These are phyloP conservation scores for Fusarium sterilihyphosum DNA, from an alignment of 2,329 filamentous ascomycete species.

Conservation along the genomic window DNA sequence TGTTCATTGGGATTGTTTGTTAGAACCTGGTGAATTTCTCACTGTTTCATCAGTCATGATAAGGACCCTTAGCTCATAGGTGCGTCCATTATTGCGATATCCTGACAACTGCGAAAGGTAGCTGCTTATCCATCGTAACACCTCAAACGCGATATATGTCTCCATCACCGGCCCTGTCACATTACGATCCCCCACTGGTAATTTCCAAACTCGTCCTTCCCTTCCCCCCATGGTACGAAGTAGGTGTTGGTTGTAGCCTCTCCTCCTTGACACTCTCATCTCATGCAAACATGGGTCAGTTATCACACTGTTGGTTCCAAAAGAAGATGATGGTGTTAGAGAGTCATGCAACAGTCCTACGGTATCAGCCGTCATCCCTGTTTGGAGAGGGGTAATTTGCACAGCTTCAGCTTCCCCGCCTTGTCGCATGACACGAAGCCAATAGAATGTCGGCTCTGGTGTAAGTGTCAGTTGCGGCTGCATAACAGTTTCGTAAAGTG, in stretches of 20 bases:
- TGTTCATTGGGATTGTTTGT: neutral
- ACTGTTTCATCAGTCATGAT: neutral
- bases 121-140: neutral
- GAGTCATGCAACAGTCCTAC: constrained; percentile 19
- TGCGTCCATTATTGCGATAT: neutral
- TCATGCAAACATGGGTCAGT: neutral
- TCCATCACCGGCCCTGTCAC: neutral
- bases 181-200: neutral
- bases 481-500: constrained; percentile 3
- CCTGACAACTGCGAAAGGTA: neutral
- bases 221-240: neutral
- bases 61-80: neutral
- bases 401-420: neutral
- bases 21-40: neutral
- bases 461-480: neutral
- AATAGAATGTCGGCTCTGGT: neutral
- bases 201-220: neutral
- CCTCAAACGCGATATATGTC: neutral
- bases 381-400: neutral
- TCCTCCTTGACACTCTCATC: neutral
- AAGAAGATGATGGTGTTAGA: neutral
- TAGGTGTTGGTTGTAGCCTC: neutral
- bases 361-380: constrained; percentile 9
- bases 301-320: neutral
- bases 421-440: constrained; percentile 1